phyloP scores from a whole-genome alignment of 371 early-diverging fungal genomes.

The Capillidium rhysosporum region DNA sequence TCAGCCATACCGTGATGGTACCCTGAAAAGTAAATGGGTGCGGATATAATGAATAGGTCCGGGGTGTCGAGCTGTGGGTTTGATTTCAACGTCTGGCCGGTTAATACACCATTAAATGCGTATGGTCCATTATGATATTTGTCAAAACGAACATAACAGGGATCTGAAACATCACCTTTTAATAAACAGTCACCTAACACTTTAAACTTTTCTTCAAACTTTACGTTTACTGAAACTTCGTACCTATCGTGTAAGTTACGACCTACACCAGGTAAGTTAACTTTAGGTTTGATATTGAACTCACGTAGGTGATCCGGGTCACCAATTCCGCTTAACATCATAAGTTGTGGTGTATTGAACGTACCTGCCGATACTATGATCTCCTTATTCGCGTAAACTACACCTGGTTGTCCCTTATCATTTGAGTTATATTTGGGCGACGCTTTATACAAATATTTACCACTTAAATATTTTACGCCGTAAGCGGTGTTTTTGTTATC shows the following conservation, averaged over 20 bases:
- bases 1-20: not conserved
- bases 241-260: conserved; percentile 3
- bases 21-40: conserved; percentile 1
- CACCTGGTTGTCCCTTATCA: not conserved
- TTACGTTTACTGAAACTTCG: not conserved
- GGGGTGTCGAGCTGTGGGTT: not conserved
- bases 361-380: conserved; percentile 14
- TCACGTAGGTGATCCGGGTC: not conserved
- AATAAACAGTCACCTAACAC: not conserved
- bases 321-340: conserved; percentile 15
- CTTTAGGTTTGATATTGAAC: not conserved
- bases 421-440: not conserved
- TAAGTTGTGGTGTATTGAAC: conserved; percentile 12
- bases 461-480: not conserved
- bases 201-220: not conserved
- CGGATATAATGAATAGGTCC: not conserved
- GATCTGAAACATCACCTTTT: not conserved
- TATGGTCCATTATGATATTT: not conserved
- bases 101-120: conserved; percentile 4
- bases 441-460: not conserved
- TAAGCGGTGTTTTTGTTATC: not conserved
- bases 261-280: conserved; percentile 6
- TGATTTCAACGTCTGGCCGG: not conserved
- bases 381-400: conserved; percentile 11
- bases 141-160: not conserved